Base-by-base conservation (phyloP, 2,329 filamentous ascomycete species). In the Xylaria sp. region DNA sequence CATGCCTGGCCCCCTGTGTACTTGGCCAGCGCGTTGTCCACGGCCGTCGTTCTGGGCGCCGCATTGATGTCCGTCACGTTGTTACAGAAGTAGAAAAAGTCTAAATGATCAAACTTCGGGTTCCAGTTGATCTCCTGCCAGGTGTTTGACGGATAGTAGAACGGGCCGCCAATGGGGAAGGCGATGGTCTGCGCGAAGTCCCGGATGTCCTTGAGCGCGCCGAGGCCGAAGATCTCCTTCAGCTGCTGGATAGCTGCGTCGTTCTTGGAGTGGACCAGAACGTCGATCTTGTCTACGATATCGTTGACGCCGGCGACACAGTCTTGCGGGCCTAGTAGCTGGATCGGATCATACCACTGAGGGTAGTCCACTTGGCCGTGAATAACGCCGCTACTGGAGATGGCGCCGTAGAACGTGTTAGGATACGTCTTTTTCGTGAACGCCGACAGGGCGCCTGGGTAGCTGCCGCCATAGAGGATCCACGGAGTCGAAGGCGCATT, bases 121-220 rank as follows among this genome's bases (percentile, higher is more conserved):
- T 77, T 76, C 85, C 85, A 88, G 68, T 83, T 85, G 18, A 88
- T 78, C 73, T 87, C 85, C 76, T 87, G 85, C 85, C 85, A 87
- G 3, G 85, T 87, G 31, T 79, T 78, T 0, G 82, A 83, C 0
- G 83, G 83, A 71, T 87, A 87, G 69, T 82, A 82, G 70, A 85
- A 75, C 2, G 75, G 75, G 6, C 75, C 75, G n/a, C 75, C 75
- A 20, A 77, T 73, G 5, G 75, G 75, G 25, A 72, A 75, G 0
- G 83, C 83, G 67, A 86, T 86, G 1, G 82, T 82, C 73, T 81
- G 80, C 4, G 83, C 83, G 68, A 86, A 86, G 69, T 86, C 84
- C 20, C 82, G 77, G 31, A 83, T 75, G 68, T 83, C 83, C 18
- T 74, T 76, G 31, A 86, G 73, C 3, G 75, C 75, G 28, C 81